A percentile compares a stretch with the other conserved stretches of the same genome.
Evolutionary conservation across 2,329 filamentous ascomycete genomes (phyloP).

Genomic region (Trichoderma hamatum): DNA sequence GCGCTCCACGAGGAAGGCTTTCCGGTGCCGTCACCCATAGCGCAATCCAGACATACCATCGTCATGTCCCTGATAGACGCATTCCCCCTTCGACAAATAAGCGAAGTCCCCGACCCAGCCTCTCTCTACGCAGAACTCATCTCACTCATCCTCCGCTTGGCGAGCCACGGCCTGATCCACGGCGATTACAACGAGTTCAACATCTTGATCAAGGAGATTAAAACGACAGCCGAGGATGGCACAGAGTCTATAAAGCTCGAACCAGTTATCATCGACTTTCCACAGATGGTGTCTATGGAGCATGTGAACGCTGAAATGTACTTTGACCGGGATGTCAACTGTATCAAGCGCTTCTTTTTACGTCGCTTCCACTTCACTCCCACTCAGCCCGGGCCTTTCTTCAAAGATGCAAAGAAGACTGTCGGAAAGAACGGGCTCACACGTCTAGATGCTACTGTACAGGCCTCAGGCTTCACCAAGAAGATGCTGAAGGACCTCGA

Average conservation of each 20-base stretch:
- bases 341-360: conserved; percentile 92
- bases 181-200: conserved; percentile 99
- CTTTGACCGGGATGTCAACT: conserved; percentile 93
- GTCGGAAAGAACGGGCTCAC: conserved; percentile 65
- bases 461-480: conserved; percentile 92
- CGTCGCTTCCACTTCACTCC: conserved; percentile 85
- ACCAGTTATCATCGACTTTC: conserved; percentile 94
- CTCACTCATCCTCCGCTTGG: conserved; percentile 79
- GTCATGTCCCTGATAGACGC: conserved; percentile 95
- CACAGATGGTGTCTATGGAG: conserved; percentile 96
- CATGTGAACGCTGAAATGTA: conserved; percentile 95
- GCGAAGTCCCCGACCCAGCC: conserved; percentile 79
- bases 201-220: conserved; percentile 83
- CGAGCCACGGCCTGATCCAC: conserved; percentile 87
- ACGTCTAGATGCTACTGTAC: conserved; percentile 82
- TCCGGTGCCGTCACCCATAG: conserved; percentile 82
- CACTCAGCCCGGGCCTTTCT: conserved; percentile 81
- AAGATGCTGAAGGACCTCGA: conserved; percentile 97
- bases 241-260: conserved; percentile 57
- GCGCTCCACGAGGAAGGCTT: conserved; percentile 83
- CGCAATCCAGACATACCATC: conserved; percentile 91
- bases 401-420: conserved; percentile 77
- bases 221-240: conserved; percentile 44
- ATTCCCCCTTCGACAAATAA: conserved; percentile 87
- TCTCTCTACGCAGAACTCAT: conserved; percentile 91